These are phyloP conservation scores for Paraphoma chrysanthemicola DNA, from an alignment of 2,329 filamentous ascomycete species.

Conservation along the genomic window DNA sequence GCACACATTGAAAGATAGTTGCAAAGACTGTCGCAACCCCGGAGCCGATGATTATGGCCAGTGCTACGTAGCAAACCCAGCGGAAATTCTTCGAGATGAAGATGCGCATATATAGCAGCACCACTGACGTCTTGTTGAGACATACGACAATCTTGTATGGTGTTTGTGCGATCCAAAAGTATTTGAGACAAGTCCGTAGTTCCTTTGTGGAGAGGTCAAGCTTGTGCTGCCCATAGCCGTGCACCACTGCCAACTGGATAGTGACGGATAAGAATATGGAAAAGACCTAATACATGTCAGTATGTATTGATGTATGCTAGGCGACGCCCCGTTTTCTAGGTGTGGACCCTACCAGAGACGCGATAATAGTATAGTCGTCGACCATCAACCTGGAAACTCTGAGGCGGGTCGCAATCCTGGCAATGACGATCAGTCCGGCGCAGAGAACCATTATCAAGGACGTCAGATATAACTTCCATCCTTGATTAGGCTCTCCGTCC, in stretches of 20 bases:
- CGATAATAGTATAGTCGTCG: conserved; percentile 7
- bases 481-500: neutral
- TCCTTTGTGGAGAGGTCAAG: neutral
- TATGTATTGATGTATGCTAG: neutral
- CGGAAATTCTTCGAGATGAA: conserved; percentile 1
- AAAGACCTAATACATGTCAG: neutral
- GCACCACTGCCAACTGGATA: conserved; percentile 6
- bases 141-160: conserved; percentile 7
- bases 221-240: conserved; percentile 6
- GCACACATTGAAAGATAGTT: conserved; percentile 12
- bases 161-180: conserved; percentile 7
- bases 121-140: conserved; percentile 7
- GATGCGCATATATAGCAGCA: conserved; percentile 8
- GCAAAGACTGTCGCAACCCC: conserved; percentile 6
- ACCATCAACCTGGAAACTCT: neutral
- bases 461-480: conserved; percentile 10
- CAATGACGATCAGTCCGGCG: conserved; percentile 3
- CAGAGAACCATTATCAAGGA: conserved; percentile 7
- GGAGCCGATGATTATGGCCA: conserved; percentile 5
- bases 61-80: conserved; percentile 1
- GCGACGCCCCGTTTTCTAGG: neutral
- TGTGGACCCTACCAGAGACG: conserved; percentile 1
- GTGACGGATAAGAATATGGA: conserved; percentile 5
- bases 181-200: neutral
- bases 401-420: conserved; percentile 2